Evolutionary conservation across 805 yeast genomes (phyloP), one percentile per base, ranked within the genome.

Genomic region (Candida takata): DNA sequence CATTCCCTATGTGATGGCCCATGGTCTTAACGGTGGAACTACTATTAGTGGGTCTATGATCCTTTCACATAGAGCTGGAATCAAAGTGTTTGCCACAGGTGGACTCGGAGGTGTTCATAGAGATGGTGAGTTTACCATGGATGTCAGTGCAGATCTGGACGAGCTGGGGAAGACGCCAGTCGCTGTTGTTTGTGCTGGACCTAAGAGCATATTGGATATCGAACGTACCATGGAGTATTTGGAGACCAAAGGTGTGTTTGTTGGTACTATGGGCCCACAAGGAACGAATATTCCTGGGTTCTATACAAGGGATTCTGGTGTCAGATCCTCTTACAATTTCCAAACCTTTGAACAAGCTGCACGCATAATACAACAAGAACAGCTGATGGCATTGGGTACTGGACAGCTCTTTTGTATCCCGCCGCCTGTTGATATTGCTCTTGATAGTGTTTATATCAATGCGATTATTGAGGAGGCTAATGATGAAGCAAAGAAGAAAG

Each of bases 71-170:
- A 51, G 60, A 49, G 87, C 88, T 0, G 92, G 94, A 0, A 83
- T 86, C 46, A 70, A 74, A 47, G 85, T 87, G 10, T 87, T 86
- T 65, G 92, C 94, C 1, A 87, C 96, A 3, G 96, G 96, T 23
- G 96, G 96, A 1, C 66, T 86, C 14, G 96, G 96, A 15, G 96
- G 96, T 15, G 95, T 85, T 9, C 95, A 86, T 49, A 69, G 84
- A 37, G 83, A 82, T 7, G 90, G 83, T 15, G 81, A 82, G 37
- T 45, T 60, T 20, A 75, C 87, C 2, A 71, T 84, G 77, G 96
- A 86, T 56, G 66, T 86, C 17, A 78, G 88, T 48, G 95, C 95
- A 3, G 96, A 86, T 57, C 68, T 86, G 43, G 88, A 85, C 33
- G 96, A 86, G 52, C 64, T 87, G 36, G 80, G 87, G 2, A 67